Evolutionary conservation across 768 basidiomycete species (phyloP), one percentile per base, ranked within the genome.

Genomic region (Neoboletus subvelutipes): DNA sequence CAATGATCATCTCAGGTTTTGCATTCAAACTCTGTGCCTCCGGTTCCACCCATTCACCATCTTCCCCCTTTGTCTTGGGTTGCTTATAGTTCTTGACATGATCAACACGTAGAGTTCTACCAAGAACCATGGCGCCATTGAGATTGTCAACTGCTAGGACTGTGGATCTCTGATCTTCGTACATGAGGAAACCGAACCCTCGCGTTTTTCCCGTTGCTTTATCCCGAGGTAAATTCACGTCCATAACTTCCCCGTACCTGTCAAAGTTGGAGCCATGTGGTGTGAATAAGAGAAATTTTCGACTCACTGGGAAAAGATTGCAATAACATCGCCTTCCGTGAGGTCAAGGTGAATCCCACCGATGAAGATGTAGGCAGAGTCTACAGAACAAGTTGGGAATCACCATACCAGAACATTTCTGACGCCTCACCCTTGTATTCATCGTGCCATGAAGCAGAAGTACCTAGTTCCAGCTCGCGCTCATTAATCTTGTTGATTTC

Each of bases 111-210:
- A 99, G 76, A 3, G 86, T 96, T 64, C 87, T 80, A 17, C 89
- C 92, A 33, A 97, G 76, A 41, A 98, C 88, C 52, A 85, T 84
- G 46, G 94, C 92, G 41, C 97, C 97, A 67, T 97, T 98, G 73
- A 99, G 85, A 76, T 99, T 99, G 77, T 99, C 97, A 59, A 99
- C 96, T 10, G 97, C 97, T 48, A 99, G 80, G 50, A 98, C 73
- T 7, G 97, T 99, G 57, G 93, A 96, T 47, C 93, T 84, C 75
- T 99, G 97, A 73, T 99, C 94, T 74, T 96, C 94, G 73, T 98
- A 99, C 97, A 98, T 98, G 60, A 98, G 78, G 77, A 98, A 99
- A 10, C 84, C 95, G 70, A 98, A 99, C 2, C 97, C 97, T 67
- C 77, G 86, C 0, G 88, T 79, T 68, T 96, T 95, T 26, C 94